Evolutionary conservation across 352 stramenopile genomes (phyloP).

Genomic region (Globisporangium paroecandrum): DNA sequence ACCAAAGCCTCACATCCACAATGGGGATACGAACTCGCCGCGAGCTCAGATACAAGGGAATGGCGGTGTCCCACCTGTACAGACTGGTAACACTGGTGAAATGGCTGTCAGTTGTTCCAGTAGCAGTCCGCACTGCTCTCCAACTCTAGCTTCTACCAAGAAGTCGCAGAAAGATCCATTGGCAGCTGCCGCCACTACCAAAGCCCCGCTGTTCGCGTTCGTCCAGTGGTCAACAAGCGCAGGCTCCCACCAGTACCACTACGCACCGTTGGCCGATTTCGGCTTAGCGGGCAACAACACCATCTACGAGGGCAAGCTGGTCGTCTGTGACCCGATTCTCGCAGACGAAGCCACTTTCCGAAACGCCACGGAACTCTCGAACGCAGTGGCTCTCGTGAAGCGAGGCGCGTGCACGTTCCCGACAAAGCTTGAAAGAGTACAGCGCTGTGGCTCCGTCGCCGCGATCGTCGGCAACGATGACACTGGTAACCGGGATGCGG

Average conservation of each 20-base stretch:
- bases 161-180: not conserved
- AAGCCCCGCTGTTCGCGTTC: conserved; percentile 53
- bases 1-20: not conserved
- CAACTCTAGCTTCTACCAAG: not conserved
- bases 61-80: not conserved
- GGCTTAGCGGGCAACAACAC: conserved; percentile 32
- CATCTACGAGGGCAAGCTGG: conserved; percentile 40
- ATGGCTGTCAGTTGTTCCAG: not conserved
- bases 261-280: conserved; percentile 67
- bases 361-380: conserved; percentile 34
- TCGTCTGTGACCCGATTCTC: conserved; percentile 47
- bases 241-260: conserved; percentile 40
- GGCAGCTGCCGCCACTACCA: not conserved
- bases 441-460: conserved; percentile 49
- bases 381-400: conserved; percentile 48
- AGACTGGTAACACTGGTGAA: not conserved
- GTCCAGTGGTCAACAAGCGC: conserved; percentile 59
- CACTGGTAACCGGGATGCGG: conserved; percentile 31
- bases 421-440: conserved; percentile 59
- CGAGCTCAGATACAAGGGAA: not conserved
- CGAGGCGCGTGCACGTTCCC: conserved; percentile 68
- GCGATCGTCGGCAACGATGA: conserved; percentile 74
- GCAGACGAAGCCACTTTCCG: conserved; percentile 32
- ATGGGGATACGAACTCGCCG: not conserved
- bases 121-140: not conserved